A percentile compares a stretch with the other conserved stretches of the same genome.
These are phyloP conservation scores for Eucalyptus tenuipes DNA, from an alignment of 345 rosid genomes.

Conservation along the genomic window DNA sequence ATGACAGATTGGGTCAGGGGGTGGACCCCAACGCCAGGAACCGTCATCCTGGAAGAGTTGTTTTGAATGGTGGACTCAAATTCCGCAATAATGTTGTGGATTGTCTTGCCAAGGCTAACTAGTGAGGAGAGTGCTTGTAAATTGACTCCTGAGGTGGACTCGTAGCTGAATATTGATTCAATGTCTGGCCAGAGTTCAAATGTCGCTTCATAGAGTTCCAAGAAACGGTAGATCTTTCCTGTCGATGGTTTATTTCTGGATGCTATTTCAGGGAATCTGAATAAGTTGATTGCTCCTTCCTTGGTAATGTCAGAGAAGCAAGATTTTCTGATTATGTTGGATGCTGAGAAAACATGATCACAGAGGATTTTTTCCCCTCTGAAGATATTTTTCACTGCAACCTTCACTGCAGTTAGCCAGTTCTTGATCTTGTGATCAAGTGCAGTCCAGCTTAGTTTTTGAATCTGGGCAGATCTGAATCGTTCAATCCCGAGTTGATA, in stretches of 20 bases:
- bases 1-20: slow-evolving; percentile 51
- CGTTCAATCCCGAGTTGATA: slow-evolving; percentile 44
- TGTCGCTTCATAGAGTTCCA: slow-evolving; percentile 55
- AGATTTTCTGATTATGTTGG: slow-evolving; percentile 38
- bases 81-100: slow-evolving; percentile 20
- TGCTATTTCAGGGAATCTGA: slow-evolving; percentile 58
- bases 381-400: slow-evolving; percentile 48
- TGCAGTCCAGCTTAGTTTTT: slow-evolving; percentile 39
- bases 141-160: slow-evolving; percentile 36
- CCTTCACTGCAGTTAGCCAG: slow-evolving; percentile 55
- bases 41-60: slow-evolving; percentile 25
- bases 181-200: slow-evolving; percentile 59
- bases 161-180: slow-evolving; percentile 47
- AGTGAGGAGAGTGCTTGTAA: slow-evolving; percentile 42
- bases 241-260: slow-evolving; percentile 44
- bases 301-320: slow-evolving; percentile 52
- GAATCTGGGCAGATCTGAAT: slow-evolving; percentile 30
- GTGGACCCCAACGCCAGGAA: slow-evolving; percentile 66
- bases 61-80: slow-evolving; percentile 48
- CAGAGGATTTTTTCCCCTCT: slow-evolving; percentile 54
- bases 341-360: slow-evolving; percentile 55
- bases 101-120: slow-evolving; percentile 38
- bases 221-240: slow-evolving; percentile 40
- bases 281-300: slow-evolving; percentile 54
- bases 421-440: slow-evolving; percentile 43